phyloP scores from a whole-genome alignment of 805 yeast genomes.

The Saccharomycopsis sp. region DNA sequence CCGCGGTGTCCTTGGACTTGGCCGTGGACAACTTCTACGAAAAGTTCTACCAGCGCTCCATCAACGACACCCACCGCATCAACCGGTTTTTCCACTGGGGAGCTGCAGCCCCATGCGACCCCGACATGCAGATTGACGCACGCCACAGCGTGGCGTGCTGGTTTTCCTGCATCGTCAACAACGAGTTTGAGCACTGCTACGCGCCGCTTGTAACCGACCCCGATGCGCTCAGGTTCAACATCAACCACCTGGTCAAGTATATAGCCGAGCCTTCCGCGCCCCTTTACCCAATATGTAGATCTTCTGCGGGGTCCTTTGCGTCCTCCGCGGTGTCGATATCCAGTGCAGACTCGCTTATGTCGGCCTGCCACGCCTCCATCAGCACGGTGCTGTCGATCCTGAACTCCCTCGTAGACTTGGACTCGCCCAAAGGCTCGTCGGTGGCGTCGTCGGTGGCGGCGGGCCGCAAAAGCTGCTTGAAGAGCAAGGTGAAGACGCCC shows the following conservation, averaged over 20 bases:
- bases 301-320: background rate
- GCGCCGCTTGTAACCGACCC: constrained; percentile 10
- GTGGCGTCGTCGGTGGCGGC: background rate
- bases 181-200: constrained; percentile 5
- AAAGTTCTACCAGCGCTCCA: background rate
- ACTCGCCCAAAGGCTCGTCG: background rate
- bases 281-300: background rate
- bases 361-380: background rate
- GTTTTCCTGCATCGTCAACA: background rate
- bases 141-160: background rate
- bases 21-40: background rate
- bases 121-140: background rate
- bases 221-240: background rate
- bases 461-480: background rate
- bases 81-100: background rate
- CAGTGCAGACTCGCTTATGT: background rate
- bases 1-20: background rate
- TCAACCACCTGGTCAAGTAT: constrained; percentile 11
- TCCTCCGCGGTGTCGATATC: background rate
- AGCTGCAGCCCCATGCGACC: background rate
- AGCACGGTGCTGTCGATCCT: background rate
- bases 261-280: too few relatives aligned
- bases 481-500: background rate
- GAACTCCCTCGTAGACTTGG: too few relatives aligned
- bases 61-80: background rate